A percentile compares a stretch with the other conserved stretches of the same genome.
Evolutionary conservation across 257 asterid genomes (phyloP).

Genomic region (Jacaranda copaia): DNA sequence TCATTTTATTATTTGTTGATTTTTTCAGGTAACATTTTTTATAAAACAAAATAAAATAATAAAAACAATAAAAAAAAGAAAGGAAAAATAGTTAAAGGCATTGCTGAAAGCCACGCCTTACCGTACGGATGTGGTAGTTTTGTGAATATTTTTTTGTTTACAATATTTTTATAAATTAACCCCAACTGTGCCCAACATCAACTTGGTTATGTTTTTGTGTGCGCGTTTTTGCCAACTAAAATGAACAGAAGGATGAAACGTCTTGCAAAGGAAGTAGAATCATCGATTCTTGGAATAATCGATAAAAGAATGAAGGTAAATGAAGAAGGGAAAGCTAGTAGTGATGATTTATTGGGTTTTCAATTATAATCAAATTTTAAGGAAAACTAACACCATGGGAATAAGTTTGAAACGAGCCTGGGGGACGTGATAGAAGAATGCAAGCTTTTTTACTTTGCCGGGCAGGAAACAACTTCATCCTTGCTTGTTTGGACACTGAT

Average conservation of each 20-base stretch:
- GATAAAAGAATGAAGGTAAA: conserved; percentile 42
- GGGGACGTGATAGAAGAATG: conserved; percentile 56
- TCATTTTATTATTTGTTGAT: too few species aligned
- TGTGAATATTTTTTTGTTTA: too few species aligned
- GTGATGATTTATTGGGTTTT: conserved; percentile 40
- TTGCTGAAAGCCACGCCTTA: too few species aligned
- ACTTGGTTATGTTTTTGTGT: neutral
- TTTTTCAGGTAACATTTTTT: too few species aligned
- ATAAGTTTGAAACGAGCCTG: conserved; percentile 44
- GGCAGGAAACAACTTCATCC: conserved; percentile 56
- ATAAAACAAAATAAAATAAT: too few species aligned
- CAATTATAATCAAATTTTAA: conserved; percentile 43
- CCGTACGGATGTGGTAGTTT: too few species aligned
- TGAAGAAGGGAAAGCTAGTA: conserved; percentile 38
- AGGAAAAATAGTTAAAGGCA: too few species aligned
- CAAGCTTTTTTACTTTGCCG: conserved; percentile 56
- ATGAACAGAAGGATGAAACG: conserved; percentile 45
- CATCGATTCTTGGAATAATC: conserved; percentile 35
- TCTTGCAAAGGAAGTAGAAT: conserved; percentile 42
- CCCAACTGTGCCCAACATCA: neutral
- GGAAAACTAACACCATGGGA: conserved; percentile 43
- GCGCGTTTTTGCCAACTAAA: conserved; percentile 53
- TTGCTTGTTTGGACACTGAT: conserved; percentile 56
- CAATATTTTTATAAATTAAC: too few species aligned
- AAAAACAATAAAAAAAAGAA: too few species aligned